Base-by-base conservation (phyloP, 768 basidiomycete species). In the Tylopilus sp. region DNA sequence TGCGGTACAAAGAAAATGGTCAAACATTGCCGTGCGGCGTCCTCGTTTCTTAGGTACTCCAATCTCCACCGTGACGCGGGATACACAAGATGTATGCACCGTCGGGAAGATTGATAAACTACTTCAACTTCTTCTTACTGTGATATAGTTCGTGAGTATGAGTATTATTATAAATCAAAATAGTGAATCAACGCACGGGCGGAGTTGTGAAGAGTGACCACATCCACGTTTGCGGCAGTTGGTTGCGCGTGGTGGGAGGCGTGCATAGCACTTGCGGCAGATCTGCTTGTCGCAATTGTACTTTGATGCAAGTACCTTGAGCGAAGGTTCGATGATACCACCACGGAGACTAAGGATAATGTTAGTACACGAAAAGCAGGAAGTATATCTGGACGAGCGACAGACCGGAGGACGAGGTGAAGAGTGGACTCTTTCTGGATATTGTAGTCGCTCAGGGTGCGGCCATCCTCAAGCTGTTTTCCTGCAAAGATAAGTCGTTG, bases 251-350 rank as follows among this genome's bases (percentile, higher is more conserved):
- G 95, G 96, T 59, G 97, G 96, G 64, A 98, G 96, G 65, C 97
- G 96, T 41, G 97, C 97, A 74, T 98, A 98, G 80, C 97, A 98
- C 76, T 98, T 98, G 75, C 97, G 93, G 84, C 97, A 98, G 67
- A 98, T 98, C 72, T 95, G 92, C 82, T 96, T 96, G 77, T 97
- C 93, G 73, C 94, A 98, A 78, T 98, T 98, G 85, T 94, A 97
- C 74, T 96, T 96, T 71, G 87, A 82, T 53, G 97, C 97, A 56
- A 98, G 85, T 37, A 93, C 92, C 77, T 98, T 98, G 68, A 99
- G 78, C 60, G 97, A 98, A 57, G 97, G 97, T 78, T 99, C 97
- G 62, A 99, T 98, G 79, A 99, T 93, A 48, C 97, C 97, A 57
- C 97, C 63, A 28, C 48, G 59, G 38, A 59, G 58, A 54, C 63